Evolutionary conservation across 805 yeast genomes (phyloP), one percentile per base, ranked within the genome.

Genomic region (Candida verbasci): DNA sequence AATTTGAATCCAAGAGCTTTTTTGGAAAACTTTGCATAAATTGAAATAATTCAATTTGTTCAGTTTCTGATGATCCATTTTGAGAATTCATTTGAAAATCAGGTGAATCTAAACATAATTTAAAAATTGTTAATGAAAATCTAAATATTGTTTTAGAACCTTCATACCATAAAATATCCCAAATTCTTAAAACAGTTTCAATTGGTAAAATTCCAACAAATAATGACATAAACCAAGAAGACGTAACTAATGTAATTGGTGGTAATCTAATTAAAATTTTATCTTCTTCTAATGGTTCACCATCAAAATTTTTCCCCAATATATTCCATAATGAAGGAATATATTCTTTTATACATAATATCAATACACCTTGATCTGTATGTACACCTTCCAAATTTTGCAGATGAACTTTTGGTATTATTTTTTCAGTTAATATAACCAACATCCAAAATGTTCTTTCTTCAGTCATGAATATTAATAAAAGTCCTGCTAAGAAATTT

Each of bases 211-310:
- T 78, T 0, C 95, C 96, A 24, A 93, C 87, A 60, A 85, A 93
- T n/a, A 86, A 76, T 49, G 96, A 85, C 97, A 93, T 91, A 54
- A 93, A 93, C 98, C 98, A 93, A 37, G 95, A 80, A 0, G 96
- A 91, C 1, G 97, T 93, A 47, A 95, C 93, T 31, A 93, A 69
- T 1, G 96, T 85, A 3, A 93, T 74, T 2, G 97, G 95, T 1
- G 98, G 97, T 29, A 89, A 62, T 46, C 83, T 81, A 11, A 77
- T 70, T 22, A 91, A 68, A 42, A 86, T 80, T 50, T 73, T 70
- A 48, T 59, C 69, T 23, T 60, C 70, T 35, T 58, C 63, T 49
- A 56, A 59, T 50, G 47, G 58, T 51, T 53, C 67, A 32, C 60
- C 71, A 26, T 65, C 71, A 27, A 59, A 59, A 22, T 52, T 56